Evolutionary conservation across 345 rosid genomes (phyloP), one percentile per base, ranked within the genome.

Genomic region (Raphanus sativus): DNA sequence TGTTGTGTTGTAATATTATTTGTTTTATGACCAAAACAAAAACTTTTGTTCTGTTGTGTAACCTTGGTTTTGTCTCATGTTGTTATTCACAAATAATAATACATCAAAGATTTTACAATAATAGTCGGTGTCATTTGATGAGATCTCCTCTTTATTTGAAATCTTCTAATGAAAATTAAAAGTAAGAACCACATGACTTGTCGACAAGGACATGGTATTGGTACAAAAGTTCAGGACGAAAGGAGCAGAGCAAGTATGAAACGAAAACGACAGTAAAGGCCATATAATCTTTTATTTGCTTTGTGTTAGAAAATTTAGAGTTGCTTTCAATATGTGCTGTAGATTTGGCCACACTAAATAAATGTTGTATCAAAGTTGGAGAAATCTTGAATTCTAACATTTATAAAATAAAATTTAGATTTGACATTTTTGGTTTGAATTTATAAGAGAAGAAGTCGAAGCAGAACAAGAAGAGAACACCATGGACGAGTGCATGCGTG

Each of bases 61-160:
- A 25, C 55, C 42, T 72, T 66, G 60, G 76, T 65, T 77, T 77
- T 78, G 77, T 77, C 67, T 71, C 63, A 58, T 65, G 69, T 66
- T 72, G n/a, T n/a, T n/a, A 38, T 48, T 67, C 38, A 72, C 52
- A 2, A 79, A 78, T 72, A 78, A 78, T 72, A 71, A 70, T 76
- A 63, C 70, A 71, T 65, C 48, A 12, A 56, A 71, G 62, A 65
- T 65, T 21, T 45, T 54, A 40, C 30, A 24, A 58, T 58, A 59
- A 55, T 24, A 38, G 67, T 24, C 29, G 6, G 30, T 77, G 62
- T 56, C 15, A 40, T 24, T 21, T 29, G 36, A 40, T 42, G 62
- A 70, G 54, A 28, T 45, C 1, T 55, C 2, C 9, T 6, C 3
- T 52, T 52, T 52, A 3, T 0, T 52, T 52, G 24, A 50, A 50